These are phyloP conservation scores for Marsdenia floribunda DNA, from an alignment of 257 asterid genomes.

Conservation along the genomic window DNA sequence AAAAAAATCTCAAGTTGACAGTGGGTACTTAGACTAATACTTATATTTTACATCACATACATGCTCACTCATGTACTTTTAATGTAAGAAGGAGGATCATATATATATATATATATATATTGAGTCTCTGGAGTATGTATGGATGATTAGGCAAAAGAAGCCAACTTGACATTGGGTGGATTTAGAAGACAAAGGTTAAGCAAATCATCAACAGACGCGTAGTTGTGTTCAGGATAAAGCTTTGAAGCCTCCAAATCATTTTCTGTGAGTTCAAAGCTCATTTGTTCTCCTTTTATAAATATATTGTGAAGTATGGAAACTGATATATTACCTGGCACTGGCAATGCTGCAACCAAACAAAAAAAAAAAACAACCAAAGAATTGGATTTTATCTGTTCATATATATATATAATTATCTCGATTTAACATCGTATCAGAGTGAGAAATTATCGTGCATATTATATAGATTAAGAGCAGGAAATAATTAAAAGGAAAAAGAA, in stretches of 20 bases:
- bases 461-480: not conserved
- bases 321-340: slow-evolving; percentile 30
- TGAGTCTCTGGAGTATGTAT: no score
- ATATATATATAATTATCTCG: no score
- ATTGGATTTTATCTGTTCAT: no score
- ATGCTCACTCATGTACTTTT: no score
- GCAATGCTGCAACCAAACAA: slow-evolving; percentile 19
- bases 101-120: no score
- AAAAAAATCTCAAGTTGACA: no score
- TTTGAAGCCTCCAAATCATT: slow-evolving; percentile 33
- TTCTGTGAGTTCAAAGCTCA: slow-evolving; percentile 30
- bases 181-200: slow-evolving; percentile 32
- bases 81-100: no score
- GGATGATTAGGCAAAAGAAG: slow-evolving; percentile 27
- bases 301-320: slow-evolving; percentile 34
- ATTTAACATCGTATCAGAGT: not conserved
- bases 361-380: not conserved
- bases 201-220: slow-evolving; percentile 29
- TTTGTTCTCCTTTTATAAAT: slow-evolving; percentile 29
- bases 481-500: no score
- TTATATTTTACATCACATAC: no score
- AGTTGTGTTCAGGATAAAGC: slow-evolving; percentile 35
- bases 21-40: no score
- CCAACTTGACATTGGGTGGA: slow-evolving; percentile 33
- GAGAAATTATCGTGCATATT: not conserved